Conservation (phyloP, 306 rosid species). For the Benincasa hispida region DNA sequence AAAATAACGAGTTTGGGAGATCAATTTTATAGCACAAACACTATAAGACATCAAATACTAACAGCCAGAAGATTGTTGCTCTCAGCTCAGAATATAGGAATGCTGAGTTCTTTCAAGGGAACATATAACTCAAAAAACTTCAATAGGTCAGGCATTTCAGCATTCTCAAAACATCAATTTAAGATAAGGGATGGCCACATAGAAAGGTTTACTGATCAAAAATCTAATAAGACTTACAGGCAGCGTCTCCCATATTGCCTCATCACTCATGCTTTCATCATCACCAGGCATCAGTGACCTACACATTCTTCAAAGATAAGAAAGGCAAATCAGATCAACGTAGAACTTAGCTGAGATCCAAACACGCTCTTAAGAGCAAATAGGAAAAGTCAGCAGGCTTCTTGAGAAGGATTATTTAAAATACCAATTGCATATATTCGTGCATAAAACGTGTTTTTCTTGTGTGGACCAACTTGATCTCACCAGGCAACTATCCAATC, state of each 20-base stretch:
- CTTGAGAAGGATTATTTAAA: neutral
- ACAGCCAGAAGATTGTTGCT: neutral
- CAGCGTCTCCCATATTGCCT: slow-evolving; percentile 92
- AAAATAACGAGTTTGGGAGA: neutral
- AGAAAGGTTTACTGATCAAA: slow-evolving; percentile 8
- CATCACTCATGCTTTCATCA: slow-evolving; percentile 80
- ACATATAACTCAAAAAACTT: neutral
- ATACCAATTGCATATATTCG: neutral
- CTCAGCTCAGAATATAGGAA: neutral
- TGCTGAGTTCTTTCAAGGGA: neutral
- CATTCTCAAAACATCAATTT: neutral
- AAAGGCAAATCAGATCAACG: neutral
- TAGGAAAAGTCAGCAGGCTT: neutral
- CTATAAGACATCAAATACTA: neutral
- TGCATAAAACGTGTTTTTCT: neutral
- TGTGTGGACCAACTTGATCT: neutral
- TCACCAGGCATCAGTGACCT: slow-evolving; percentile 95
- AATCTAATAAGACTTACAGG: slow-evolving; percentile 48
- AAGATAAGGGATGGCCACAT: neutral
- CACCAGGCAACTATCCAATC: neutral
- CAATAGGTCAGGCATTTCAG: neutral
- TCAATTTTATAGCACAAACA: neutral
- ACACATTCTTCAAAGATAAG: slow-evolving; percentile 63
- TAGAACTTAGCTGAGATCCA: neutral
- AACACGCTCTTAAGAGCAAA: slow-evolving; percentile 6